These are phyloP conservation scores for Cucumis sativus DNA, from an alignment of 306 rosid species.

Conservation along the genomic window Cucumber_9930_V3 NC_026660.2:29961501-29962000, in stretches of 20 bases:
- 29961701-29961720: background rate
- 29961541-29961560: too few species aligned
- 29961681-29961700: background rate
- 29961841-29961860: background rate
- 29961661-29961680: too few species aligned
- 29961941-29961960: conserved; percentile 27
- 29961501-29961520: too few species aligned
- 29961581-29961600: too few species aligned
- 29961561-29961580: too few species aligned
- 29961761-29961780: background rate
- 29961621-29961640: too few species aligned
- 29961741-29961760: background rate
- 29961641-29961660: too few species aligned
- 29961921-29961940: conserved; percentile 60
- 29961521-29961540: too few species aligned
- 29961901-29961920: conserved; percentile 26
- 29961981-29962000: background rate
- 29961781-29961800: background rate
- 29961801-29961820: background rate
- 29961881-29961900: background rate
- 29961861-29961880: background rate
- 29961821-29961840: background rate
- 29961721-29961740: background rate
- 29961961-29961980: conserved; percentile 47
- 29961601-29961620: too few species aligned